These are phyloP conservation scores for Blastobotrys terrestris DNA, from an alignment of 805 yeast genomes.

Conservation along the genomic window DNA sequence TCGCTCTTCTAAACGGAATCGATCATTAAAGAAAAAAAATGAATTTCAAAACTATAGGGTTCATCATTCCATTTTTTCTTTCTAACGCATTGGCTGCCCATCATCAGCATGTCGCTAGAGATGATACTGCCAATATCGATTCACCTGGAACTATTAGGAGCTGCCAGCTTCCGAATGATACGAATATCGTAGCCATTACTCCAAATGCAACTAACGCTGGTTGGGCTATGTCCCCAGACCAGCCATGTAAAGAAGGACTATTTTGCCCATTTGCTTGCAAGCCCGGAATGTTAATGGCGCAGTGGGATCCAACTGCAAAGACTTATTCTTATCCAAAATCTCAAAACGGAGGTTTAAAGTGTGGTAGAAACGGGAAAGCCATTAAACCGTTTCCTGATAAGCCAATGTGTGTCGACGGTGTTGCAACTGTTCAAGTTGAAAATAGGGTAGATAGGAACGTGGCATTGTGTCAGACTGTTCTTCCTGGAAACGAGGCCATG, in stretches of 20 bases:
- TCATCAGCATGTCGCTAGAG: no score
- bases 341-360: slow-evolving; percentile 75
- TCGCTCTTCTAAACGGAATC: no score
- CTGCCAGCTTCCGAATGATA: slow-evolving; percentile 65
- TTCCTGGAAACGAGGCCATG: slow-evolving; percentile 95
- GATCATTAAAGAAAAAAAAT: no score
- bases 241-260: slow-evolving; percentile 62
- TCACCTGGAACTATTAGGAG: no score
- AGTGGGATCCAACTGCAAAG: slow-evolving; percentile 79
- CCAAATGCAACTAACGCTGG: slow-evolving; percentile 57
- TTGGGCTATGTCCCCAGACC: slow-evolving; percentile 81
- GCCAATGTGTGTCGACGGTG: slow-evolving; percentile 69
- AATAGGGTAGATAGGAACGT: slow-evolving; percentile 55
- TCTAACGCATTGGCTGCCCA: no score
- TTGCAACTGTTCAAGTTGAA: slow-evolving; percentile 60
- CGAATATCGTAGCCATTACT: slow-evolving; percentile 67
- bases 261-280: slow-evolving; percentile 92
- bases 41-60: no score
- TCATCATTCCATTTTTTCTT: no score
- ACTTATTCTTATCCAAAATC: slow-evolving; percentile 71
- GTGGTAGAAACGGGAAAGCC: slow-evolving; percentile 63
- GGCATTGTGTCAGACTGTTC: slow-evolving; percentile 87
- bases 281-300: slow-evolving; percentile 80
- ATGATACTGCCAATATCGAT: no score
- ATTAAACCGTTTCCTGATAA: slow-evolving; percentile 53